Conservation (phyloP, 2,329 filamentous ascomycete genomes). For the Penicillium capsulatum region DNA sequence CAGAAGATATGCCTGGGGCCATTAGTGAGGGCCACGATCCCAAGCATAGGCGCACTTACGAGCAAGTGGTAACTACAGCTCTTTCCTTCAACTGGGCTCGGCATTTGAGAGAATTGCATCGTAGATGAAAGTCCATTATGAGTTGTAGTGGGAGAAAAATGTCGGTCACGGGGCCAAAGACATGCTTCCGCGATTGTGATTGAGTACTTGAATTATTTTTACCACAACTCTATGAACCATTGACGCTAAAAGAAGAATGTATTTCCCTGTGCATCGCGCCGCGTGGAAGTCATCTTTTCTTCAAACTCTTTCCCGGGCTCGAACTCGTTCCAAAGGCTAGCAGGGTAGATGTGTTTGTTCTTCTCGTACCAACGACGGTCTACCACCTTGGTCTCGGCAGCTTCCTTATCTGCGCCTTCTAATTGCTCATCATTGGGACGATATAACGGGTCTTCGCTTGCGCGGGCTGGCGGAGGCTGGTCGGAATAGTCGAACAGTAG, state of each 20-base stretch:
- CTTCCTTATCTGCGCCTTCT: conserved; percentile 75
- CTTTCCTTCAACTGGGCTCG: conserved; percentile 62
- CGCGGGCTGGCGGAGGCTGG: conserved; percentile 32
- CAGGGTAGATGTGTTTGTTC: conserved; percentile 97
- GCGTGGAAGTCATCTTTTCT: conserved; percentile 61
- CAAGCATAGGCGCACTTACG: conserved; percentile 47
- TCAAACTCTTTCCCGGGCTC: conserved; percentile 77
- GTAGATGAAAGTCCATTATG: conserved; percentile 67
- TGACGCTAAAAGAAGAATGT: conserved; percentile 97
- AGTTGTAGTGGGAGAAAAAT: too few relatives aligned
- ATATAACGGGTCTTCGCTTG: conserved; percentile 40
- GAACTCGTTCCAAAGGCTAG: conserved; percentile 92
- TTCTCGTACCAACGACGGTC: conserved; percentile 94
- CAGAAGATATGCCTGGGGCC: conserved; percentile 76
- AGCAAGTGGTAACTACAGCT: conserved; percentile 86
- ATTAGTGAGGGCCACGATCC: conserved; percentile 7
- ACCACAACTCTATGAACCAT: too few relatives aligned
- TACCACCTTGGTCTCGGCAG: conserved; percentile 83
- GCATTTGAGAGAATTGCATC: conserved; percentile 79
- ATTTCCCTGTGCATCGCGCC: conserved; percentile 84
- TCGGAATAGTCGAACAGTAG: conserved; percentile 72
- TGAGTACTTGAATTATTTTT: conserved; percentile 8
- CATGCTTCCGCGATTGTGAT: too few relatives aligned
- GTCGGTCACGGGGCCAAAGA: too few relatives aligned
- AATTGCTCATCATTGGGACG: conserved; percentile 53